Conservation (phyloP, 495 filamentous ascomycete species). For the Monascus purpureus region DNA sequence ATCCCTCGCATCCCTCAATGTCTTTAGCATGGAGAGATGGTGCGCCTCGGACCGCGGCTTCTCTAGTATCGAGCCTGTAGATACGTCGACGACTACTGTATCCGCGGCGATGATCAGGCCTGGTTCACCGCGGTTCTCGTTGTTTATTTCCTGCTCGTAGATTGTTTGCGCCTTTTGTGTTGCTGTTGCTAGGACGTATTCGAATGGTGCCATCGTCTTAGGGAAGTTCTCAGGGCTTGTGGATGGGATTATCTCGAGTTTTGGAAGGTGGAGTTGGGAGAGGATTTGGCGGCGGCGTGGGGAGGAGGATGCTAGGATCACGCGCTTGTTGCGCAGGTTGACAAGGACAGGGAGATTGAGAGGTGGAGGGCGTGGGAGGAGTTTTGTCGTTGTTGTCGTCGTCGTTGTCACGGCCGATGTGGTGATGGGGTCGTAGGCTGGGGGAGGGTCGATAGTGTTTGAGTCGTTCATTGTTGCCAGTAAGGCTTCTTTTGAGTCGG, state of each 20-base stretch:
- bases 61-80: slow-evolving; percentile 61
- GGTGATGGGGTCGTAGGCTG: slow-evolving; percentile 22
- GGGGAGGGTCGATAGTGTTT: slow-evolving; percentile 15
- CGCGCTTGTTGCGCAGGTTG: slow-evolving; percentile 53
- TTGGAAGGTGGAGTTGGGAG: slow-evolving; percentile 51
- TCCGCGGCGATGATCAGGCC: slow-evolving; percentile 82
- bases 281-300: slow-evolving; percentile 75
- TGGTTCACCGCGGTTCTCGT: slow-evolving; percentile 50
- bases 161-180: slow-evolving; percentile 66
- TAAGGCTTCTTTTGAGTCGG: slow-evolving; percentile 20
- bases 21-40: slow-evolving; percentile 68
- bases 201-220: slow-evolving; percentile 67
- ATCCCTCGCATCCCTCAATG: slow-evolving; percentile 53
- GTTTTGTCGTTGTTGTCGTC: slow-evolving; percentile 9
- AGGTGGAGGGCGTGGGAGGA: slow-evolving; percentile 42
- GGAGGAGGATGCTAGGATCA: slow-evolving; percentile 79
- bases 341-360: slow-evolving; percentile 67
- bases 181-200: slow-evolving; percentile 84
- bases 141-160: slow-evolving; percentile 53
- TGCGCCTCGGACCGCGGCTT: slow-evolving; percentile 72
- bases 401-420: slow-evolving; percentile 2
- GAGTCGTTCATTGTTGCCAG: slow-evolving; percentile 9
- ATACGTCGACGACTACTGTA: slow-evolving; percentile 63
- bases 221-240: slow-evolving; percentile 67
- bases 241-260: slow-evolving; percentile 74